Base-by-base conservation (phyloP, 2,329 filamentous ascomycete species). In the Clonostachys chloroleuca region DNA sequence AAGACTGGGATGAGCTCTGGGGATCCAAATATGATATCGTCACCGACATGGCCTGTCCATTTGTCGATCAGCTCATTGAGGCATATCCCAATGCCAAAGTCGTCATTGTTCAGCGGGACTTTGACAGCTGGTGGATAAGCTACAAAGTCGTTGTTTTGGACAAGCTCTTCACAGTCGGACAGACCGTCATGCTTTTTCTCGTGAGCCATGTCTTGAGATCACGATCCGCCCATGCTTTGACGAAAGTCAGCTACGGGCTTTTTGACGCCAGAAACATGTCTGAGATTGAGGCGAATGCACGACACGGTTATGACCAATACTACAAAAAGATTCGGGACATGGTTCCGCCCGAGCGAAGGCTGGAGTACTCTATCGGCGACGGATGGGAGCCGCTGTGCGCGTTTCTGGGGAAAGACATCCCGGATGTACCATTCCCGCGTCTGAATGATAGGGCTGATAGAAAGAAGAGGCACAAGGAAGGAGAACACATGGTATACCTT, bases 321-420 rank as follows among this genome's bases (percentile, higher is more conserved):
- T 57, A 66, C 10, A 49, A 47, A 0, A 43, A 54, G 13, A 51
- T 69, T 2, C 49, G 54, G 6, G 58, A 60, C 24, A 53, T 60
- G 41, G 54, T 60, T 14, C 55, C 60, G 0, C 37, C 37, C 12
- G 60, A 61, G 17, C 37, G 42, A 17, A 35, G 52, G 49, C 20
- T 65, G n/a, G 54, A 64, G 45, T 70, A 60, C 47, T 48, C 49
- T 1, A 44, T 67, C 40, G 56, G 52, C 1, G 54, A 63, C 2
- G 67, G 67, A 1, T 70, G 66, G 65, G 60, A 40, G 17, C 64
- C 67, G 4, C 51, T 70, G 6, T 70, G 66, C 42, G 48, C 55
- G 20, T 68, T 70, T 42, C 44, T 70, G 13, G 65, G 44, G 0
- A 64, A 62, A 41, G 51, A 55, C 1, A 49, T 63, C 13, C 67